These are phyloP conservation scores for Aspergillus bertholletiae DNA, from an alignment of 495 filamentous ascomycete species.

Conservation along the genomic window DNA sequence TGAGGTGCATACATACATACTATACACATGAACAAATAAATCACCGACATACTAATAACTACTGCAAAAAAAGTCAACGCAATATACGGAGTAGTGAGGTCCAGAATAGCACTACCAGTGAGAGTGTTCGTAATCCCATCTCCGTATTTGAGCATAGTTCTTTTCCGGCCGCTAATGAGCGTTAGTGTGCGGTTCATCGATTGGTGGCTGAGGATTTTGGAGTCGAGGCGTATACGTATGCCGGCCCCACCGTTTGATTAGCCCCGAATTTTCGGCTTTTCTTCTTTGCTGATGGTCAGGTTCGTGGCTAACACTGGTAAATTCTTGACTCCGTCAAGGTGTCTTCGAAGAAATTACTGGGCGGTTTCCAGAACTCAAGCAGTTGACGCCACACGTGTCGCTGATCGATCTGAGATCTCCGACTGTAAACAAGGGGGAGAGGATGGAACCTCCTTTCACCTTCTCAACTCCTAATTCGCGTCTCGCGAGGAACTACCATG, in stretches of 20 bases:
- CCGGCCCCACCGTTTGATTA: not conserved
- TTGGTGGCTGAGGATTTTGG: no score
- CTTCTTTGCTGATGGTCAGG: not conserved
- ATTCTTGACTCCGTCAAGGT: not conserved
- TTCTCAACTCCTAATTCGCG: no score
- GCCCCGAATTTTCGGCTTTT: not conserved
- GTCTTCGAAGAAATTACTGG: not conserved
- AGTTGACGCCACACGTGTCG: not conserved
- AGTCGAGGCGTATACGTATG: no score
- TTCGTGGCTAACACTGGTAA: not conserved
- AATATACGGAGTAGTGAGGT: no score
- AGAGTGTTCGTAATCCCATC: not conserved
- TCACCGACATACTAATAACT: no score
- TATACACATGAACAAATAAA: no score
- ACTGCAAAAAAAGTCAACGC: no score
- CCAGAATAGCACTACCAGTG: no score
- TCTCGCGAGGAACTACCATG: not conserved
- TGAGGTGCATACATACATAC: no score
- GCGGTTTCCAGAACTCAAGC: not conserved
- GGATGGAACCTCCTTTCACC: no score
- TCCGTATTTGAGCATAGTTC: not conserved
- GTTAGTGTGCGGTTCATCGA: not conserved
- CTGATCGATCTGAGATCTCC: not conserved
- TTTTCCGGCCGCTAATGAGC: not conserved
- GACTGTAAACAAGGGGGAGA: not conserved